phyloP scores from a whole-genome alignment of 2,329 filamentous ascomycete genomes.

The Knufia fluminis region DNA sequence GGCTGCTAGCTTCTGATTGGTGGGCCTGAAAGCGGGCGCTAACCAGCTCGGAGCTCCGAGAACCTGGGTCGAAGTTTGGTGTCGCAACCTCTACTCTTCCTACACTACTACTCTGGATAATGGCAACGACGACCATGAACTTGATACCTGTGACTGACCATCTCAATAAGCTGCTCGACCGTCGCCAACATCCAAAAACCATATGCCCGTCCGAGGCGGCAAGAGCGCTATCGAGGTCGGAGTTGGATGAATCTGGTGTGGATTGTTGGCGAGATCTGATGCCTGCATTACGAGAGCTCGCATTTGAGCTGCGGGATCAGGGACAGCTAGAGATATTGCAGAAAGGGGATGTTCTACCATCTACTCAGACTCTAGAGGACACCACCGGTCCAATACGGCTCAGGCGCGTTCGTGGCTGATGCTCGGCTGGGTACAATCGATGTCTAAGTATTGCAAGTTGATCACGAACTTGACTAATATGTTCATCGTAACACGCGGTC shows the following conservation, averaged over 20 bases:
- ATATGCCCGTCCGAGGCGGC: constrained; percentile 46
- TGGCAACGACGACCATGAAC: background rate
- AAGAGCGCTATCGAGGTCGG: constrained; percentile 33
- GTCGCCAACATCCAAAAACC: constrained; percentile 38
- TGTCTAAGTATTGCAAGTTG: too few relatives aligned
- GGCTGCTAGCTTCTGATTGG: too few relatives aligned
- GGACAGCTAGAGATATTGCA: constrained; percentile 42
- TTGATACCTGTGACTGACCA: constrained; percentile 1
- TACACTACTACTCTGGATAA: too few relatives aligned
- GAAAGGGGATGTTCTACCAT: constrained; percentile 31
- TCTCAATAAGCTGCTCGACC: constrained; percentile 25
- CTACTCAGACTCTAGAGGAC: constrained; percentile 27
- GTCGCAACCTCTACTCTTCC: too few relatives aligned
- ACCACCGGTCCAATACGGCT: constrained; percentile 42
- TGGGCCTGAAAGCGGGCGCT: too few relatives aligned
- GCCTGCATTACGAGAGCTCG: constrained; percentile 33
- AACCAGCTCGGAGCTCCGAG: too few relatives aligned
- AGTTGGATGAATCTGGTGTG: constrained; percentile 29
- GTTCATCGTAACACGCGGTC: too few relatives aligned
- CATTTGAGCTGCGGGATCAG: constrained; percentile 34
- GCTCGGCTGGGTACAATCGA: too few relatives aligned
- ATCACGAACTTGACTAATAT: too few relatives aligned
- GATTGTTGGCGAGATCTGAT: constrained; percentile 40
- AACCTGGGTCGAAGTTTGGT: too few relatives aligned
- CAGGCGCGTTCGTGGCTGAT: too few relatives aligned